Conservation (phyloP, 2,329 filamentous ascomycete species). For the Microdochium nivale region DNA sequence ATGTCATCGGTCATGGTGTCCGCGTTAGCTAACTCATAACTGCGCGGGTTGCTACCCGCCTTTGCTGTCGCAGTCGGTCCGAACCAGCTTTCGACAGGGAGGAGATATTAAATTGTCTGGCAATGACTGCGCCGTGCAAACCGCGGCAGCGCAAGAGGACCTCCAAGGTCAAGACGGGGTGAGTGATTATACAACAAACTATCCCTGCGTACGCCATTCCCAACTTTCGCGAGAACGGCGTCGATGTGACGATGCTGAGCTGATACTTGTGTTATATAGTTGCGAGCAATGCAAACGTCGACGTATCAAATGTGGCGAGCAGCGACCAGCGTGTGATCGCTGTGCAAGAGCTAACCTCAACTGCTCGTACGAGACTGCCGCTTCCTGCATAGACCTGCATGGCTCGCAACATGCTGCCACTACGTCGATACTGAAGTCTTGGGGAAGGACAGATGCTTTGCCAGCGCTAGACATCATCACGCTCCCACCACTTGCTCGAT, state of each 20-base stretch:
- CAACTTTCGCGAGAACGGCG: no score
- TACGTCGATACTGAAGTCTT: neutral
- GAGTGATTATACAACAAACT: neutral
- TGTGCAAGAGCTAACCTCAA: constrained; percentile 6
- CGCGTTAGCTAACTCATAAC: neutral
- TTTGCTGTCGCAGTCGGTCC: neutral
- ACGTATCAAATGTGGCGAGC: constrained; percentile 11
- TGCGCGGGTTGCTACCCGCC: neutral
- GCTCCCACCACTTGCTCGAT: constrained; percentile 1
- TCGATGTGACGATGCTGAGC: no score
- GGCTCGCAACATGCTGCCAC: neutral
- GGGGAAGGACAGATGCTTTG: neutral
- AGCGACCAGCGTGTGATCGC: constrained; percentile 6
- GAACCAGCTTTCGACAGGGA: neutral
- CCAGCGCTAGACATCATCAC: neutral
- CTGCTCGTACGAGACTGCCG: constrained; percentile 5
- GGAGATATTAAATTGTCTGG: no score
- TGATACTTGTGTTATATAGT: neutral
- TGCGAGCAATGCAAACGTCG: constrained; percentile 7
- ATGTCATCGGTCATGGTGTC: neutral
- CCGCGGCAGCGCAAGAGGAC: neutral
- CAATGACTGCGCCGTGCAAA: neutral
- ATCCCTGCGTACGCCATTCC: no score
- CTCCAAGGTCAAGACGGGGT: neutral
- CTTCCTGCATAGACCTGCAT: neutral